Conservation (phyloP, 2,329 filamentous ascomycete species). For the Phoma sp. region DNA sequence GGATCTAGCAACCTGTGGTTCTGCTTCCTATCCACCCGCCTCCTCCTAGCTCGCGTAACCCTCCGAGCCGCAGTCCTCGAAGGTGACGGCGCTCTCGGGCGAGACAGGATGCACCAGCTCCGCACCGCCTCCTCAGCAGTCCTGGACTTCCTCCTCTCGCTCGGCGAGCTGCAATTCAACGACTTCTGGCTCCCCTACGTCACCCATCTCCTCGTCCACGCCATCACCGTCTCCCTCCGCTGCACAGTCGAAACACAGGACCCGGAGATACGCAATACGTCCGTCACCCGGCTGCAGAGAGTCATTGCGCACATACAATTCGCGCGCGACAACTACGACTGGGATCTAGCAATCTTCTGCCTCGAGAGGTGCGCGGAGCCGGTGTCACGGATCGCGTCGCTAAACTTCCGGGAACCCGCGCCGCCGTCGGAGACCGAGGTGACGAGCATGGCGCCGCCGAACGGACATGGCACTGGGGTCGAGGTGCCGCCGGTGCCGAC, state of each 20-base stretch:
- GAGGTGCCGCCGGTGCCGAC: conserved; percentile 19
- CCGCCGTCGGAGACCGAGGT: conserved; percentile 27
- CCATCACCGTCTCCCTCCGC: conserved; percentile 59
- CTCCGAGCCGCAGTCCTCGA: conserved; percentile 38
- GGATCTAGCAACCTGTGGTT: conserved; percentile 50
- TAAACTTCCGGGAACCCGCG: conserved; percentile 30
- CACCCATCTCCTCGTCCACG: conserved; percentile 60
- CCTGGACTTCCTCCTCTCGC: conserved; percentile 56
- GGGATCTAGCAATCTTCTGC: conserved; percentile 63
- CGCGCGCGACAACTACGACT: conserved; percentile 58
- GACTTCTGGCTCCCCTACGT: conserved; percentile 61
- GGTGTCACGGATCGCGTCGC: conserved; percentile 44
- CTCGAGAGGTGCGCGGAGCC: conserved; percentile 52
- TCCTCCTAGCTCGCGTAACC: conserved; percentile 48
- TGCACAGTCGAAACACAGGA: conserved; percentile 60
- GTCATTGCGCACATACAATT: conserved; percentile 56
- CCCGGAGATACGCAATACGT: conserved; percentile 52
- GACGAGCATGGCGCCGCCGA: conserved; percentile 15
- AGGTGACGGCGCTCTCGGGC: conserved; percentile 29
- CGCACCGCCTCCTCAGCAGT: conserved; percentile 58
- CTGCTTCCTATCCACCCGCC: conserved; percentile 48
- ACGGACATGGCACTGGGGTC: conserved; percentile 8
- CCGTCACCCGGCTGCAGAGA: conserved; percentile 55
- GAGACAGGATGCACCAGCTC: conserved; percentile 52
- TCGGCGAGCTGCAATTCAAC: conserved; percentile 55